A percentile compares a stretch with the other conserved stretches of the same genome.
phyloP scores from a whole-genome alignment of 352 stramenopile species.

The Globisporangium irregulare region DNA sequence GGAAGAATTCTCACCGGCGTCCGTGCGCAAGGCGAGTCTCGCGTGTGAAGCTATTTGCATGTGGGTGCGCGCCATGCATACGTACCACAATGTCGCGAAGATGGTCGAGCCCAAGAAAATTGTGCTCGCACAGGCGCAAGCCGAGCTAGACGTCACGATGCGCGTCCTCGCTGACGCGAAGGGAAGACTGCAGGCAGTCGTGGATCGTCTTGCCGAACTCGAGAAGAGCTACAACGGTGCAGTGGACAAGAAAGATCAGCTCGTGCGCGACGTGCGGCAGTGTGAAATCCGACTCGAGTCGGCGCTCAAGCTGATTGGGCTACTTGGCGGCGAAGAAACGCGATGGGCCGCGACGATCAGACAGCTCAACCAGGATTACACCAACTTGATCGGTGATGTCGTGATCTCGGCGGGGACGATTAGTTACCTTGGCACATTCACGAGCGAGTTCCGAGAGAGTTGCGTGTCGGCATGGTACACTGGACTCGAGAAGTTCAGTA shows the following conservation, averaged over 20 bases:
- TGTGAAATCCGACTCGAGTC: constrained; percentile 88
- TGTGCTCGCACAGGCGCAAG: constrained; percentile 76
- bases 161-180: constrained; percentile 85
- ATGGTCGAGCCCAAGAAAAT: constrained; percentile 93
- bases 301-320: constrained; percentile 87
- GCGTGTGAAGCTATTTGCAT: constrained; percentile 93
- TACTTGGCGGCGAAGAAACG: constrained; percentile 88
- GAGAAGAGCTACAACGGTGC: constrained; percentile 86
- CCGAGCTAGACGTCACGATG: constrained; percentile 87
- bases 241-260: constrained; percentile 86
- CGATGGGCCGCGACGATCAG: constrained; percentile 86
- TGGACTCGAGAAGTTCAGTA: constrained; percentile 57
- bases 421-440: constrained; percentile 93
- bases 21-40: constrained; percentile 88
- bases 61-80: constrained; percentile 93
- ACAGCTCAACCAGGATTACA: constrained; percentile 75
- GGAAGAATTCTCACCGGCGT: constrained; percentile 87
- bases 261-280: constrained; percentile 73
- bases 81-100: constrained; percentile 90
- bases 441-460: constrained; percentile 88
- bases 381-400: constrained; percentile 90
- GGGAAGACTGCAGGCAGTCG: constrained; percentile 69
- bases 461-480: constrained; percentile 85
- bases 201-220: constrained; percentile 88
- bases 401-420: constrained; percentile 91